Evolutionary conservation across 768 basidiomycete species (phyloP).

Genomic region (Dioszegia aurantiaca): DNA sequence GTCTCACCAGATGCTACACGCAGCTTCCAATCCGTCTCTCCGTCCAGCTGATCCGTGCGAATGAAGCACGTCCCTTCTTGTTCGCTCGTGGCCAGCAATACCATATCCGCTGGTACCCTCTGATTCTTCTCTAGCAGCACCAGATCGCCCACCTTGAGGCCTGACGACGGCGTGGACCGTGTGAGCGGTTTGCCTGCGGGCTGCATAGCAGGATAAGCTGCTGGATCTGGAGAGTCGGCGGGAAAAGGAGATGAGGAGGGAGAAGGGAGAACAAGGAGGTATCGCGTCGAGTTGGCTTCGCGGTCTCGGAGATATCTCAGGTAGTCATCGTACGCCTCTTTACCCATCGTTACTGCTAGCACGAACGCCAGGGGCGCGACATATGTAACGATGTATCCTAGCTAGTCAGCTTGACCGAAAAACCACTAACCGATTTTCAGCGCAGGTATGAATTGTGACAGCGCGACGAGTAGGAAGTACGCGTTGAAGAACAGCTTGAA

Average conservation of each 20-base stretch:
- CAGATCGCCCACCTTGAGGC: constrained; percentile 84
- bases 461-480: constrained; percentile 93
- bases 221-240: constrained; percentile 4
- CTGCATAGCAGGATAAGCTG: constrained; percentile 23
- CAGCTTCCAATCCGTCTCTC: constrained; percentile 99
- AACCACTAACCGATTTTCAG: constrained; percentile 77
- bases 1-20: constrained; percentile 80
- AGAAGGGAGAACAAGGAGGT: constrained; percentile 69
- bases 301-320: constrained; percentile 85
- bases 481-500: constrained; percentile 99
- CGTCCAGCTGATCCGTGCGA: constrained; percentile 94
- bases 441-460: constrained; percentile 92
- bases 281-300: constrained; percentile 91
- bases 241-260: constrained; percentile 41
- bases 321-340: constrained; percentile 98
- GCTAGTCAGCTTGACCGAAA: background rate
- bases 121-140: constrained; percentile 94
- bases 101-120: constrained; percentile 89
- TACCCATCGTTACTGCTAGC: constrained; percentile 90
- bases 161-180: constrained; percentile 79
- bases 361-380: constrained; percentile 96
- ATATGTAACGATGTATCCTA: constrained; percentile 93
- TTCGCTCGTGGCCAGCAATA: constrained; percentile 84
- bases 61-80: constrained; percentile 92
- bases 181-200: constrained; percentile 47